Percentiles rank a stretch among this genome's conserved stretches.
These are phyloP conservation scores for Picochlorum costavermella DNA, from an alignment of 139 green algal species.

Conservation along the genomic window DNA sequence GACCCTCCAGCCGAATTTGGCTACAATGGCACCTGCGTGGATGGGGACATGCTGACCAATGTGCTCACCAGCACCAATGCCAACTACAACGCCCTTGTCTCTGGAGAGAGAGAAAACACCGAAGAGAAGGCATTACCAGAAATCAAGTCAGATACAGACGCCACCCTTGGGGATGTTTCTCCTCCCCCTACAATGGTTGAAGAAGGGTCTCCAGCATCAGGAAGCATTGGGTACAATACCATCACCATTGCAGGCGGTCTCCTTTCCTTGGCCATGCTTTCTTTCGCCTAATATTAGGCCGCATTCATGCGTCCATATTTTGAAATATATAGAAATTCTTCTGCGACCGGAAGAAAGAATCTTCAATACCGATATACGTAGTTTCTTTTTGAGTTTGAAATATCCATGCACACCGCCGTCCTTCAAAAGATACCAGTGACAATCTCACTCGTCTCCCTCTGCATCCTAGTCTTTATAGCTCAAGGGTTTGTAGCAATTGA, in stretches of 20 bases:
- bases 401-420: background rate
- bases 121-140: slow-evolving; percentile 17
- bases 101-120: slow-evolving; percentile 40
- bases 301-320: too few species aligned
- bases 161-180: too few species aligned
- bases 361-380: too few species aligned
- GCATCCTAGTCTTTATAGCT: background rate
- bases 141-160: too few species aligned
- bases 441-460: background rate
- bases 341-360: too few species aligned
- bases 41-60: slow-evolving; percentile 9
- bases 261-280: too few species aligned
- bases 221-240: too few species aligned
- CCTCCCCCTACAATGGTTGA: too few species aligned
- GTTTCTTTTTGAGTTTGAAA: background rate
- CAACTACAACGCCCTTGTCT: slow-evolving; percentile 37
- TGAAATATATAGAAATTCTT: too few species aligned
- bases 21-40: slow-evolving; percentile 65
- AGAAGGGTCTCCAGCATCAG: too few species aligned
- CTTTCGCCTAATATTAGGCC: too few species aligned
- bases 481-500: background rate
- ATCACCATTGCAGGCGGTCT: too few species aligned
- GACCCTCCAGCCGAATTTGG: slow-evolving; percentile 93
- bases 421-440: background rate
- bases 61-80: slow-evolving; percentile 46